Percentiles rank a stretch among this genome's conserved stretches.
These are phyloP conservation scores for Rhizopogon sp. DNA, from an alignment of 768 basidiomycete species.

Conservation along the genomic window DNA sequence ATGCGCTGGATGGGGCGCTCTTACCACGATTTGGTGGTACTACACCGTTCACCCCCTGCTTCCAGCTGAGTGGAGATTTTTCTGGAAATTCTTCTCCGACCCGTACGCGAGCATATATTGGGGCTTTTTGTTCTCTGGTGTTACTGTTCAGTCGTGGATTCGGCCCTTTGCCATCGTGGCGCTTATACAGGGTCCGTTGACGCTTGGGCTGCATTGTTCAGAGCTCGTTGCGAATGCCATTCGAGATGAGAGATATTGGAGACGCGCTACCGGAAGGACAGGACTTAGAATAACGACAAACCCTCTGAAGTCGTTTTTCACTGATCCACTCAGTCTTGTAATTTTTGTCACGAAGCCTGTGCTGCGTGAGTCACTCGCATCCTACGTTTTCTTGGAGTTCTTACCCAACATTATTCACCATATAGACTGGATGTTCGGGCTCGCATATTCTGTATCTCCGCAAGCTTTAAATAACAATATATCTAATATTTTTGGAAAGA, in stretches of 20 bases:
- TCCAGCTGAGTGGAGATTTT: no score
- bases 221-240: constrained; percentile 25
- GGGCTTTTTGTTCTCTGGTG: no score
- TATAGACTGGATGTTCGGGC: constrained; percentile 27
- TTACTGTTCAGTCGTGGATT: constrained; percentile 17
- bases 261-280: constrained; percentile 11
- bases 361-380: constrained; percentile 15
- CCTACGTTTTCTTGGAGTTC: no score
- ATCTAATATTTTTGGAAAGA: no score
- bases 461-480: no score
- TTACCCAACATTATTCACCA: no score
- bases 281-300: constrained; percentile 12
- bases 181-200: constrained; percentile 23
- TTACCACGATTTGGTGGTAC: no score
- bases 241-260: constrained; percentile 24
- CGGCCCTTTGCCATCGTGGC: constrained; percentile 20
- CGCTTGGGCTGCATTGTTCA: constrained; percentile 22
- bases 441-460: not conserved
- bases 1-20: constrained; percentile 1
- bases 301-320: constrained; percentile 19
- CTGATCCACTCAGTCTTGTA: constrained; percentile 10
- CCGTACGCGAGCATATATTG: no score
- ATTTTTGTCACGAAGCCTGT: constrained; percentile 19
- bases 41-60: no score
- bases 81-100: no score